Base-by-base conservation (phyloP, 2,329 filamentous ascomycete genomes). In the Claviceps monticola region DNA sequence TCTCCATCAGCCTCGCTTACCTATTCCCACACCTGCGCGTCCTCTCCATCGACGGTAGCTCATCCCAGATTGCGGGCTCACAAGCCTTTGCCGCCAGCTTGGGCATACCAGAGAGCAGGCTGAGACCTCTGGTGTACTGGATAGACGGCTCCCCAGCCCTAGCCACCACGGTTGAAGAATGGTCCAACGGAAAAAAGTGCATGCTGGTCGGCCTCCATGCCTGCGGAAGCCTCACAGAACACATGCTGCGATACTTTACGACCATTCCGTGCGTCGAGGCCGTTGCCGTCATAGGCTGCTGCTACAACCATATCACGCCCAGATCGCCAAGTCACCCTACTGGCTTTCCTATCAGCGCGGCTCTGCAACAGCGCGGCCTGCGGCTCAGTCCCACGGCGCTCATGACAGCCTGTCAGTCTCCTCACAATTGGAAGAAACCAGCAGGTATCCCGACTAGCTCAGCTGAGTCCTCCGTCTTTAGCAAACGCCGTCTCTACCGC, bases 271-370 rank as follows among this genome's bases (percentile, higher is more conserved):
- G 52, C 9, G 58, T 66, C 37, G 49, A 54, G 1, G 50, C 52
- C 16, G 50, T 66, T 2, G 64, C 56, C 0, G 61, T 60, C 1
- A 55, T 66, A 4, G 64, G 64, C 1, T 66, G 64, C 51, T 66
- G 64, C 55, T 66, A 66, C 43, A 66, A 66, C 51, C 64, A 66
- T 51, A 62, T 66, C 19, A 49, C 58, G 2, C 59, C 61, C 5
- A 56, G 53, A 7, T 65, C 73, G 1, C 61, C 65, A 5, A 52
- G 63, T 39, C 68, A 69, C 16, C 68, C 69, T 0, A 58, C 64
- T 6, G 66, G 66, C 17, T 63, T 65, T 16, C 58, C 62, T 16
- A 66, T 77, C 51, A 74, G 70, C 2, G 57, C 61, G 0, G 64
- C 45, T 13, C 45, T 66, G 34, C 55, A 59, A 21, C 36, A 36